phyloP scores from a whole-genome alignment of 2,329 filamentous ascomycete genomes.

The Samsoniella hepiali region DNA sequence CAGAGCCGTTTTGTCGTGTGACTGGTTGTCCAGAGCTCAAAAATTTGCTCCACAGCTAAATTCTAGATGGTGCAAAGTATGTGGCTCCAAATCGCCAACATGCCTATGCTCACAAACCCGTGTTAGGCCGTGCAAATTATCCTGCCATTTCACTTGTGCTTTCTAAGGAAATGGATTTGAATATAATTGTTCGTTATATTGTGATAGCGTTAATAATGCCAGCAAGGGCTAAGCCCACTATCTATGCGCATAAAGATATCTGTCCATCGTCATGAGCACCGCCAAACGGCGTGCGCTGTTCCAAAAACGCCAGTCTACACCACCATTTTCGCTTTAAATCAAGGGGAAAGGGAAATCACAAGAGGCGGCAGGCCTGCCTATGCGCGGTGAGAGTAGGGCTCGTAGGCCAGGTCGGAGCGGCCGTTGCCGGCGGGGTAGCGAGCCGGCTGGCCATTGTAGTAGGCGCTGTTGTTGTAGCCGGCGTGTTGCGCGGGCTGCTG shows the following conservation, averaged over 20 bases:
- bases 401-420: slow-evolving; percentile 56
- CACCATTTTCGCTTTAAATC: slow-evolving; percentile 4
- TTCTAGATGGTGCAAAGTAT: neutral
- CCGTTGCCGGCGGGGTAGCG: slow-evolving; percentile 40
- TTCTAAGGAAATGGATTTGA: neutral
- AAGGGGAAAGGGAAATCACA: neutral
- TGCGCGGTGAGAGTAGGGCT: slow-evolving; percentile 59
- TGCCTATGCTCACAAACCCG: neutral
- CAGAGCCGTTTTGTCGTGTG: neutral
- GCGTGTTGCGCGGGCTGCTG: slow-evolving; percentile 29
- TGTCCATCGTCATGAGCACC: slow-evolving; percentile 17
- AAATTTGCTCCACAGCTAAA: slow-evolving; percentile 17
- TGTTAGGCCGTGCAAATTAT: neutral
- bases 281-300: slow-evolving; percentile 5
- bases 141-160: neutral
- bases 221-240: slow-evolving; percentile 2
- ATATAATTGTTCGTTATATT: slow-evolving; percentile 6
- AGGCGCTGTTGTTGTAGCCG: slow-evolving; percentile 15
- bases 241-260: slow-evolving; percentile 15
- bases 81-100: neutral
- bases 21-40: neutral
- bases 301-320: slow-evolving; percentile 15
- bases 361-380: slow-evolving; percentile 32
- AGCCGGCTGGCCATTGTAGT: slow-evolving; percentile 30
- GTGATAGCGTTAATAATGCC: slow-evolving; percentile 5